Percentiles rank a stretch among this genome's conserved stretches.
Conservation (phyloP, 768 basidiomycete genomes). For the Calocybe cyanea region DNA sequence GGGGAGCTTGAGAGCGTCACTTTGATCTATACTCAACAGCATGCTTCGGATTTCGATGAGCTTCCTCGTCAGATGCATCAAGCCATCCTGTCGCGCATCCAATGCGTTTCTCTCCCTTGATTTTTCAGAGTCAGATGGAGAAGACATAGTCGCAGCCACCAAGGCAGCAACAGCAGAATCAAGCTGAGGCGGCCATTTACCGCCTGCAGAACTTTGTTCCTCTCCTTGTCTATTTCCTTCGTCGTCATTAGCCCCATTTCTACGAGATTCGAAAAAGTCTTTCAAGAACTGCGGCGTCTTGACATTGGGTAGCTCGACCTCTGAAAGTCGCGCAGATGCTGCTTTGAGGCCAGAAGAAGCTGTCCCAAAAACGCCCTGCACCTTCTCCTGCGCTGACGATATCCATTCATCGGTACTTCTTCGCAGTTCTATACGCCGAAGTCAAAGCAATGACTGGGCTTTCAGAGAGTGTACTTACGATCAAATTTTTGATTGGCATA, state of each 20-base stretch:
- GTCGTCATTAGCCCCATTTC: too few species aligned
- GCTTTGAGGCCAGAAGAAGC: conserved; percentile 68
- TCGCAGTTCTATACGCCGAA: conserved; percentile 56
- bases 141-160: conserved; percentile 74
- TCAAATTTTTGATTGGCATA: conserved; percentile 98
- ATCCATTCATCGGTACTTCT: conserved; percentile 69
- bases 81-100: conserved; percentile 66
- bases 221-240: conserved; percentile 22
- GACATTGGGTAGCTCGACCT: conserved; percentile 48
- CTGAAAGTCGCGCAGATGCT: conserved; percentile 55
- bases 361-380: conserved; percentile 65
- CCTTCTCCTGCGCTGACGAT: conserved; percentile 60
- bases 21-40: conserved; percentile 95
- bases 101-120: conserved; percentile 29
- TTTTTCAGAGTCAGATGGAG: conserved; percentile 60
- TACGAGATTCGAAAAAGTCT: conserved; percentile 43
- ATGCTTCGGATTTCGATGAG: conserved; percentile 95
- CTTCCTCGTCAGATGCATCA: conserved; percentile 92
- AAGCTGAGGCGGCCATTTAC: conserved; percentile 52
- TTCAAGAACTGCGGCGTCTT: conserved; percentile 68
- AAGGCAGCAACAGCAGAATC: conserved; percentile 68
- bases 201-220: conserved; percentile 29
- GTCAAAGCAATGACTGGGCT: background rate
- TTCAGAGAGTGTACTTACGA: conserved; percentile 44
- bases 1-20: conserved; percentile 88